phyloP scores from a whole-genome alignment of 192 early-diverging fungal genomes.

The Backusella morwellensis region DNA sequence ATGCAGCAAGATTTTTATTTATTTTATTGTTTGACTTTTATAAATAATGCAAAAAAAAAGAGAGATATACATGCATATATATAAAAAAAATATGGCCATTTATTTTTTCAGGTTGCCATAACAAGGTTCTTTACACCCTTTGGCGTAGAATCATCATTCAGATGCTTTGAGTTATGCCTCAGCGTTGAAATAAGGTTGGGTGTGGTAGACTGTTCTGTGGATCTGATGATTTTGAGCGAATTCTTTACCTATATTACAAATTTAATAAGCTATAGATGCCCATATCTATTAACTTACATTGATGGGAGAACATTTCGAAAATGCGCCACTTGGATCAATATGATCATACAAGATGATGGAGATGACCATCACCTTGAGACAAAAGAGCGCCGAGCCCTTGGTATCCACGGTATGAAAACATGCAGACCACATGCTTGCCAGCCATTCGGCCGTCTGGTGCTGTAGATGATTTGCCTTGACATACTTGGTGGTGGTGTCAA shows the following conservation, averaged over 20 bases:
- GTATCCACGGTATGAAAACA: conserved; percentile 57
- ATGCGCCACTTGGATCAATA: conserved; percentile 72
- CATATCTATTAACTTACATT: conserved; percentile 55
- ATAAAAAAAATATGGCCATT: too few relatives aligned
- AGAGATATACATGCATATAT: not conserved
- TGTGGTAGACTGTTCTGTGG: conserved; percentile 24
- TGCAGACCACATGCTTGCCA: conserved; percentile 68
- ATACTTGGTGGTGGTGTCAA: conserved; percentile 68
- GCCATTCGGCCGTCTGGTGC: conserved; percentile 56
- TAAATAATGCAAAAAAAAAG: not conserved
- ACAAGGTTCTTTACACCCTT: conserved; percentile 56
- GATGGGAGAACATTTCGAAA: conserved; percentile 71
- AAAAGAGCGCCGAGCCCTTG: conserved; percentile 59
- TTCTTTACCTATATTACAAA: conserved; percentile 23
- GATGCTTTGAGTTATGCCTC: conserved; percentile 73
- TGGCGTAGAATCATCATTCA: conserved; percentile 79
- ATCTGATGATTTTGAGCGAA: conserved; percentile 34
- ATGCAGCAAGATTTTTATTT: too few relatives aligned
- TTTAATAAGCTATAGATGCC: not conserved
- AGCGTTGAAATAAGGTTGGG: conserved; percentile 71
- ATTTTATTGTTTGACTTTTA: too few relatives aligned
- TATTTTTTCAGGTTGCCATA: conserved; percentile 30
- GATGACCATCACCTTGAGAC: conserved; percentile 81
- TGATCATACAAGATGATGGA: conserved; percentile 91
- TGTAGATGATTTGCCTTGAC: conserved; percentile 42